A percentile compares a stretch with the other conserved stretches of the same genome.
Conservation (phyloP, 805 yeast genomes). For the Candida dajiaensis region DNA sequence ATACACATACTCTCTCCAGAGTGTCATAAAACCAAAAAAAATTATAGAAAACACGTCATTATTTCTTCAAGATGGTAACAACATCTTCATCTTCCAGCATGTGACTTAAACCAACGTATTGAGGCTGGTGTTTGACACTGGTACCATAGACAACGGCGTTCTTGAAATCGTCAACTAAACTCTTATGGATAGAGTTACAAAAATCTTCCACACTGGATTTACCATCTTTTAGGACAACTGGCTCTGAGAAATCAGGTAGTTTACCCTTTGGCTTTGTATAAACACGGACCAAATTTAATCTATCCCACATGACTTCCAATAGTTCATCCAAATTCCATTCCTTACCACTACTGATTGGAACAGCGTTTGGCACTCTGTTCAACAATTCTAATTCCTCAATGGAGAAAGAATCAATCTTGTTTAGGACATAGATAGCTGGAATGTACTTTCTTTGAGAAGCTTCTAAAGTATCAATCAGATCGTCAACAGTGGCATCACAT, state of each 20-base stretch:
- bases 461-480: slow-evolving; percentile 89
- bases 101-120: slow-evolving; percentile 86
- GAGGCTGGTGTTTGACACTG: slow-evolving; percentile 97
- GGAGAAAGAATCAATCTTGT: slow-evolving; percentile 93
- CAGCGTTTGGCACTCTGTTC: slow-evolving; percentile 92
- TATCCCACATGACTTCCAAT: slow-evolving; percentile 92
- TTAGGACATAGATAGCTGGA: slow-evolving; percentile 91
- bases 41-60: slow-evolving; percentile 2
- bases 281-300: slow-evolving; percentile 84
- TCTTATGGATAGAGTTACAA: slow-evolving; percentile 94
- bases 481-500: slow-evolving; percentile 97
- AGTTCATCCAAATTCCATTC: slow-evolving; percentile 98
- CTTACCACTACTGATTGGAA: slow-evolving; percentile 91
- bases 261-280: slow-evolving; percentile 96
- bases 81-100: slow-evolving; percentile 92
- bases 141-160: slow-evolving; percentile 90
- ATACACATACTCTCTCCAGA: too few relatives aligned
- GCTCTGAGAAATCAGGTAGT: slow-evolving; percentile 90
- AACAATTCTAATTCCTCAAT: slow-evolving; percentile 87
- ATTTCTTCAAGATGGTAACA: slow-evolving; percentile 84
- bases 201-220: slow-evolving; percentile 89
- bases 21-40: slow-evolving; percentile 1
- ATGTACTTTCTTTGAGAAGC: slow-evolving; percentile 86
- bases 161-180: slow-evolving; percentile 88
- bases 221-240: slow-evolving; percentile 82